These are phyloP conservation scores for Trapa bicornis DNA, from an alignment of 345 rosid species.

Conservation along the genomic window DNA sequence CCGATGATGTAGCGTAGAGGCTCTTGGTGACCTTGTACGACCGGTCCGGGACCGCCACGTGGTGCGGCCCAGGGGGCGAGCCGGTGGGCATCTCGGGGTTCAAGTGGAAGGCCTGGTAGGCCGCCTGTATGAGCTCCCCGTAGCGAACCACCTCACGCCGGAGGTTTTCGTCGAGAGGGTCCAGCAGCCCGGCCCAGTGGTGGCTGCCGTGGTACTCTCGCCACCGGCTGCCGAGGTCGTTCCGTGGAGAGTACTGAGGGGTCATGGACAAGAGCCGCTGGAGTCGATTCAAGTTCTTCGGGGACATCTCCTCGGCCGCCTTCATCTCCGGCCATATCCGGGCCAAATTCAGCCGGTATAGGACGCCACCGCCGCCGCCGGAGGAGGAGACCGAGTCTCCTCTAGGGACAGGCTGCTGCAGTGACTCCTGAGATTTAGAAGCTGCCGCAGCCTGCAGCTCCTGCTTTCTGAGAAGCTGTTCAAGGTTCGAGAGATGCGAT, in stretches of 20 bases:
- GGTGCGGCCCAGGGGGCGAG: constrained; percentile 27
- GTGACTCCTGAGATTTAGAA: too few species aligned
- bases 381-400: too few species aligned
- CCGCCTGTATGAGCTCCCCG: constrained; percentile 49
- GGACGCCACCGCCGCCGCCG: constrained; percentile 1
- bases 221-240: constrained; percentile 69
- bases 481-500: too few species aligned
- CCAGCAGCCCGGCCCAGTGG: constrained; percentile 45
- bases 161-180: constrained; percentile 53
- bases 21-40: constrained; percentile 63
- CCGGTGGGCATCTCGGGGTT: constrained; percentile 45
- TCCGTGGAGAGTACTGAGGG: constrained; percentile 73
- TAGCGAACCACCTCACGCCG: constrained; percentile 50
- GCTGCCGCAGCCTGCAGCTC: too few species aligned
- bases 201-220: constrained; percentile 44
- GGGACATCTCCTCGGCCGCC: constrained; percentile 55
- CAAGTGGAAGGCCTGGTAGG: constrained; percentile 54
- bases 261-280: constrained; percentile 62
- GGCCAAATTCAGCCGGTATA: constrained; percentile 48
- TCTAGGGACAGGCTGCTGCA: too few species aligned
- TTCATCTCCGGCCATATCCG: constrained; percentile 37
- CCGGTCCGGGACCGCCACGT: constrained; percentile 52
- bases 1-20: constrained; percentile 84
- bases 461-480: too few species aligned
- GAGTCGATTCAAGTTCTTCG: constrained; percentile 50